phyloP scores from a whole-genome alignment of 331 rosid genomes.

The Telfairia occidentalis region DNA sequence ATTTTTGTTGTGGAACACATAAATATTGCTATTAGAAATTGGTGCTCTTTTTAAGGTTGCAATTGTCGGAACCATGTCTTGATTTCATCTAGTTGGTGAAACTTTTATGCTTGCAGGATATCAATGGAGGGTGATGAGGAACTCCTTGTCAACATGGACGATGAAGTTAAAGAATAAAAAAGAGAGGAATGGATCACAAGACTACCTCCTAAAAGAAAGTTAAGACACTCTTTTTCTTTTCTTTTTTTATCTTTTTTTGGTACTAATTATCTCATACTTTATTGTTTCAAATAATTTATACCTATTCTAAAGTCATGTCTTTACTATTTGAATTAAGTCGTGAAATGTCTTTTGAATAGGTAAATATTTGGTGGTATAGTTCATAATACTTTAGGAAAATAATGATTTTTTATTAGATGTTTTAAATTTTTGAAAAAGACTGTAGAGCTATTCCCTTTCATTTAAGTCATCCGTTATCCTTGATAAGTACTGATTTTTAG shows the following conservation, averaged over 20 bases:
- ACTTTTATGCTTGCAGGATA: conserved; percentile 40
- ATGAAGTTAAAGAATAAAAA: conserved; percentile 40
- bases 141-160: conserved; percentile 64
- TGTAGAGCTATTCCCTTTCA: neutral
- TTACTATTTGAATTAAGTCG: neutral
- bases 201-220: conserved; percentile 73
- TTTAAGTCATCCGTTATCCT: neutral
- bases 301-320: neutral
- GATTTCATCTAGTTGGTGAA: neutral
- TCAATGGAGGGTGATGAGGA: conserved; percentile 98
- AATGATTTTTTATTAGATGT: neutral
- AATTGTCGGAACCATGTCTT: neutral
- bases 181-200: conserved; percentile 99
- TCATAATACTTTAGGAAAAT: neutral
- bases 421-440: neutral
- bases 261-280: too few species aligned
- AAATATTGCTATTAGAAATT: neutral
- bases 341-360: neutral
- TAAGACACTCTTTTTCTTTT: conserved; percentile 18
- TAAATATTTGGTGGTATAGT: neutral
- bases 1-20: neutral
- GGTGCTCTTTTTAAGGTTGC: neutral
- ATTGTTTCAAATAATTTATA: neutral
- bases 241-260: too few species aligned
- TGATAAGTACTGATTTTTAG: neutral